Evolutionary conservation across 441 rosid species (phyloP), one percentile per base, ranked within the genome.

Genomic region (Pelargonium fulgidum): DNA sequence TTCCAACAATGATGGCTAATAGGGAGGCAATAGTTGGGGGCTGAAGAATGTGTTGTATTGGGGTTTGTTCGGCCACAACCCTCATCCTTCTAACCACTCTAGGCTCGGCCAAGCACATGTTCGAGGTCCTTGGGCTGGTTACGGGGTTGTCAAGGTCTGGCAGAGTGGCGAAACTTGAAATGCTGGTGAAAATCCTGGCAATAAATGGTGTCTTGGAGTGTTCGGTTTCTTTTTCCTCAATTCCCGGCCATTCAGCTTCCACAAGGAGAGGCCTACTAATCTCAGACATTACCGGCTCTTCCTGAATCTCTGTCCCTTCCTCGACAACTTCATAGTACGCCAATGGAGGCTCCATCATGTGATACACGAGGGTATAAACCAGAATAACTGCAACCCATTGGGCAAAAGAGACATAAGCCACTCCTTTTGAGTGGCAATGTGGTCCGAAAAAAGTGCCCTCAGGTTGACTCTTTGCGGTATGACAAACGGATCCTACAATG

Each of bases 201-300:
- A 93, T 81, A 68, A 88, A 88, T 24, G 98, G 96, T 0, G 90
- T 85, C 80, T 91, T 89, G 56, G 86, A 81, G 75, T 91, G 93
- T 72, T 88, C 92, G 0, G 90, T 91, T 79, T 85, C 98, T 70
- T 88, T 93, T 0, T 93, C 98, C 84, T 91, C 97, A 0, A 93
- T 91, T 54, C 98, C 97, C 0, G 95, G 98, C 97, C 98, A 93
- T 69, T 93, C 97, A 22, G 98, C 98, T 70, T 85, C 95, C 16
- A 91, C 87, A 0, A 91, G 82, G 64, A 93, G 90, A 11, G 98
- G 96, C 52, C 86, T 80, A 7, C 98, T 93, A 36, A 69, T 54
- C 59, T 87, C 85, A 69, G 67, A 67, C 44, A 54, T 11, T 4
- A 64, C 65, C 26, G n/a, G 69, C n/a, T 71, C 77, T 75, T 84